Percentiles rank a stretch among this genome's conserved stretches.
Conservation (phyloP, 2,329 filamentous ascomycete genomes). For the Sarocladiaceae sp. region DNA sequence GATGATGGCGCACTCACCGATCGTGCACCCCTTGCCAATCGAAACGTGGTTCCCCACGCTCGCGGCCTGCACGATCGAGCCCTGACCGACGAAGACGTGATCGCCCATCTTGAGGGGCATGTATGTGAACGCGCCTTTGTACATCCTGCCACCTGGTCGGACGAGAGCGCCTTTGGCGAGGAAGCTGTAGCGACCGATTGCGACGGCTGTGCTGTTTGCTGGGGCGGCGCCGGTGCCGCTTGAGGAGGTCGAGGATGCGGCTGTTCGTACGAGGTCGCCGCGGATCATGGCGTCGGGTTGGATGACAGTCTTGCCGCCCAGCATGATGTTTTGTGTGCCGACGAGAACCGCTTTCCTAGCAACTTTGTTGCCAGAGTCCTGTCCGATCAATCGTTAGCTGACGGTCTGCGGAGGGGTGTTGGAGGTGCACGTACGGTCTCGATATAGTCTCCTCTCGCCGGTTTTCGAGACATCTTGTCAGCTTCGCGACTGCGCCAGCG, state of each 20-base stretch:
- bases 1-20: conserved; percentile 85
- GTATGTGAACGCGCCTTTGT: conserved; percentile 74
- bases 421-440: conserved; percentile 65
- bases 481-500: background rate
- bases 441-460: conserved; percentile 88
- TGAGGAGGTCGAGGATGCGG: conserved; percentile 37
- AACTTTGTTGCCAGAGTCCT: conserved; percentile 99
- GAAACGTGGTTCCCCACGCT: conserved; percentile 81
- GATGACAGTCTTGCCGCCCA: conserved; percentile 93
- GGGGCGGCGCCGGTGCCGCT: conserved; percentile 32
- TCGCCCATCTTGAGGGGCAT: conserved; percentile 91
- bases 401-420: background rate
- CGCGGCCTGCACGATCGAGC: conserved; percentile 75
- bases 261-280: conserved; percentile 72
- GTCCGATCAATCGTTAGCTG: conserved; percentile 10
- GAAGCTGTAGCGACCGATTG: conserved; percentile 88
- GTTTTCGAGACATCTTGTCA: conserved; percentile 66
- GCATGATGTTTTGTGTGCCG: conserved; percentile 95
- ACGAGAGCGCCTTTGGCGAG: conserved; percentile 74
- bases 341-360: conserved; percentile 87
- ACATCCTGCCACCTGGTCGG: conserved; percentile 76
- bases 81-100: conserved; percentile 78
- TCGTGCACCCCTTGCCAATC: conserved; percentile 70
- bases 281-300: conserved; percentile 93
- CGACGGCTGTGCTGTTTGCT: conserved; percentile 64